Percentiles rank a stretch among this genome's conserved stretches.
Conservation (phyloP, 306 rosid species). For the Sicyos edulis region DNA sequence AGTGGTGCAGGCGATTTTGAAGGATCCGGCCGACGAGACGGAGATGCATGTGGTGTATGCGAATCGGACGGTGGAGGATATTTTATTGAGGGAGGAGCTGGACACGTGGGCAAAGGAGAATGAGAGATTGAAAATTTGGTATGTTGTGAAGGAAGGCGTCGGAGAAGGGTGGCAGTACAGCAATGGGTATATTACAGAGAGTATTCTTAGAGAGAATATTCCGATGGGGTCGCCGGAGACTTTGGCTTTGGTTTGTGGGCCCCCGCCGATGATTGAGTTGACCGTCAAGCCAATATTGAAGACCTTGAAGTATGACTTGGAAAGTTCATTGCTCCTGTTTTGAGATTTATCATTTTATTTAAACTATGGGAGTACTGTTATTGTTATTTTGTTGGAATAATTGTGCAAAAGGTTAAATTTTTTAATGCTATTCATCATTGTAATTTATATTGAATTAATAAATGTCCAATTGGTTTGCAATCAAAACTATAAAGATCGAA, state of each 20-base stretch:
- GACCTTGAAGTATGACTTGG: conserved; percentile 53
- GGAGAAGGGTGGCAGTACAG: conserved; percentile 69
- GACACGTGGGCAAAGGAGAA: conserved; percentile 55
- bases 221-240: conserved; percentile 42
- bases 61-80: conserved; percentile 67
- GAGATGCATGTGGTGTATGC: conserved; percentile 71
- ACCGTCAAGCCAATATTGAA: conserved; percentile 60
- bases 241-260: conserved; percentile 70
- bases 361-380: background rate
- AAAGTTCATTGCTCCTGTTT: conserved; percentile 49
- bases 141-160: conserved; percentile 46
- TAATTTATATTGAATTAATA: background rate
- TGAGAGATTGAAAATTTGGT: conserved; percentile 62
- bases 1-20: conserved; percentile 59
- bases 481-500: background rate
- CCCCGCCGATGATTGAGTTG: conserved; percentile 74
- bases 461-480: background rate
- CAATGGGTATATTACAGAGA: conserved; percentile 50
- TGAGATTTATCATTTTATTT: background rate
- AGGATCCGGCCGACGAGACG: conserved; percentile 58
- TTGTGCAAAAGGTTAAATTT: background rate
- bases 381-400: background rate
- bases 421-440: background rate
- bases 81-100: conserved; percentile 58
- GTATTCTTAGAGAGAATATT: conserved; percentile 50